These are phyloP conservation scores for Phytophthora agathidicida DNA, from an alignment of 352 stramenopile genomes.

Conservation along the genomic window DNA sequence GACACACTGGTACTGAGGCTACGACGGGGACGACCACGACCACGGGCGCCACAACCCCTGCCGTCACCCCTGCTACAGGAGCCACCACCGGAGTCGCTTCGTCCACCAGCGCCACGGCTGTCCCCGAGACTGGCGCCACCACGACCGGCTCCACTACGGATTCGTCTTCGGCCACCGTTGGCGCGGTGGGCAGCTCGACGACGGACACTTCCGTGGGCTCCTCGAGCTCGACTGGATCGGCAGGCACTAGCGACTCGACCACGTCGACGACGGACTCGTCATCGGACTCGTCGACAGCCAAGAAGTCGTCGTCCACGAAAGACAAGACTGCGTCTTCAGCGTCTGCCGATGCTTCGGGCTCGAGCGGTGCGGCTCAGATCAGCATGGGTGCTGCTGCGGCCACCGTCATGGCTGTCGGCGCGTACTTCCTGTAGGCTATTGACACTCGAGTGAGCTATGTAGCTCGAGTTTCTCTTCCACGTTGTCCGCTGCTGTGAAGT, in stretches of 20 bases:
- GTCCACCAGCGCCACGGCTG: not conserved
- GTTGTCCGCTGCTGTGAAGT: no score
- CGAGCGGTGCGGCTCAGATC: conserved; percentile 25
- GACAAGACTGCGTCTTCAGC: conserved; percentile 6
- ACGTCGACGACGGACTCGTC: conserved; percentile 15
- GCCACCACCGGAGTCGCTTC: not conserved
- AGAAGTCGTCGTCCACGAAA: conserved; percentile 10
- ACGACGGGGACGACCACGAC: not conserved
- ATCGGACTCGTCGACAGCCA: not conserved
- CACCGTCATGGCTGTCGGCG: conserved; percentile 6
- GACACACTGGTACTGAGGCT: no score
- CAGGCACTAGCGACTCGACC: not conserved
- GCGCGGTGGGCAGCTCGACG: not conserved
- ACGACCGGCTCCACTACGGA: conserved; percentile 5
- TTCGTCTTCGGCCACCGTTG: not conserved
- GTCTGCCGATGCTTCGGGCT: conserved; percentile 19
- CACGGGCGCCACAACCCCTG: not conserved
- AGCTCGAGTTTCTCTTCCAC: no score
- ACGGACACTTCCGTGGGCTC: conserved; percentile 14
- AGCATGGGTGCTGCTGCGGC: conserved; percentile 14
- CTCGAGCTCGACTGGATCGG: not conserved
- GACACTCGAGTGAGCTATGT: not conserved
- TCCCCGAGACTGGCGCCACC: not conserved
- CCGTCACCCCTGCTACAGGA: conserved; percentile 11
- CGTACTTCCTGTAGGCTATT: conserved; percentile 33